Conservation (phyloP, 2,329 filamentous ascomycete species). For the Aspergillus uvarum region DNA sequence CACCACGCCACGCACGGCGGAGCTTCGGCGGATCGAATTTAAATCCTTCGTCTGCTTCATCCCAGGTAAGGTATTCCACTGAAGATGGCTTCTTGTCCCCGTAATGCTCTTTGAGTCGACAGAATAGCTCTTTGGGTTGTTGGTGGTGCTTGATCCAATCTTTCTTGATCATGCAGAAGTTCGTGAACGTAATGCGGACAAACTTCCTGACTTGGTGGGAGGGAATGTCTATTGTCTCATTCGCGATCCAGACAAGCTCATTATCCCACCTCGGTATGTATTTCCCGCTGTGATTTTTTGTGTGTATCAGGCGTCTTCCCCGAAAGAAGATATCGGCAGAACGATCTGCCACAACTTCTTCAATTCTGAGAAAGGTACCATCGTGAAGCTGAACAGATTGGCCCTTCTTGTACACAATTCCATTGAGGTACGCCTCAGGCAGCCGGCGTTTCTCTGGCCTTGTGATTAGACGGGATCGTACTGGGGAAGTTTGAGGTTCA, state of each 20-base stretch:
- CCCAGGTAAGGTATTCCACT: conserved; percentile 30
- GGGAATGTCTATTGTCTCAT: conserved; percentile 46
- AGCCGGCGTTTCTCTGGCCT: conserved; percentile 8
- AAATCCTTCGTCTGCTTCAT: conserved; percentile 32
- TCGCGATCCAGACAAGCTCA: conserved; percentile 47
- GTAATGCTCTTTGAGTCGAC: conserved; percentile 32
- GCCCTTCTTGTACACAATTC: conserved; percentile 26
- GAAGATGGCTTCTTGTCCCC: conserved; percentile 24
- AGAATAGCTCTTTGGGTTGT: conserved; percentile 31
- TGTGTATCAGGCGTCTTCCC: conserved; percentile 39
- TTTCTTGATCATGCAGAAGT: conserved; percentile 37
- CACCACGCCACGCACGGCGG: conserved; percentile 35
- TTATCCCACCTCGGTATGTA: conserved; percentile 40
- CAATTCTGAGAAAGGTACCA: conserved; percentile 44
- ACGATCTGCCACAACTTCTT: conserved; percentile 32
- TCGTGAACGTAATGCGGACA: conserved; percentile 56
- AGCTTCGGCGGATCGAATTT: conserved; percentile 17
- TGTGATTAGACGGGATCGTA: neutral
- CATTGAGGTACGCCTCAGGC: conserved; percentile 19
- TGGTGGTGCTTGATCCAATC: conserved; percentile 28
- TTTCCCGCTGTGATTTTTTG: conserved; percentile 30
- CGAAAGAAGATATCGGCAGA: conserved; percentile 32
- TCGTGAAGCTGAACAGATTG: conserved; percentile 41
- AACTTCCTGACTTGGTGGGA: conserved; percentile 40
- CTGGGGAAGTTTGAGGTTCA: neutral